phyloP scores from a whole-genome alignment of 2,329 filamentous ascomycete genomes.

The Aspergillus tanneri region DNA sequence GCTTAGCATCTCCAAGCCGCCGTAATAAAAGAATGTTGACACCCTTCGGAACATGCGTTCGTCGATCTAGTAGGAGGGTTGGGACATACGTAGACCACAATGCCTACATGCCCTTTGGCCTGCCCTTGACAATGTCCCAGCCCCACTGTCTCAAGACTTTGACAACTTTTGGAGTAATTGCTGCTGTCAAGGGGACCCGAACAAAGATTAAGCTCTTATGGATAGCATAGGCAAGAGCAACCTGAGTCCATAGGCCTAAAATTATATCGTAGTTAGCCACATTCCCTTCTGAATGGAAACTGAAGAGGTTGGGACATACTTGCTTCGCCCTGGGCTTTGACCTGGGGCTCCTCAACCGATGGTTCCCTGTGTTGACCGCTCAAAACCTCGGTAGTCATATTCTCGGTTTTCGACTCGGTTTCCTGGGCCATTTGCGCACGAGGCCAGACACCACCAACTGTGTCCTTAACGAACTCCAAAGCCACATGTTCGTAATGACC shows the following conservation, averaged over 20 bases:
- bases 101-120: slow-evolving; percentile 38
- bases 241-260: slow-evolving; percentile 72
- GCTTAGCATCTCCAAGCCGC: slow-evolving; percentile 24
- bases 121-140: slow-evolving; percentile 87
- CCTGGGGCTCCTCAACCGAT: slow-evolving; percentile 63
- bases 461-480: slow-evolving; percentile 38
- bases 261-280: slow-evolving; percentile 3
- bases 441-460: slow-evolving; percentile 41
- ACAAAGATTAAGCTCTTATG: slow-evolving; percentile 98
- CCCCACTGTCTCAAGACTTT: slow-evolving; percentile 84
- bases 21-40: slow-evolving; percentile 8
- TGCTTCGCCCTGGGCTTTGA: slow-evolving; percentile 62
- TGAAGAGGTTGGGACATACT: slow-evolving; percentile 59
- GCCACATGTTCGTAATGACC: slow-evolving; percentile 55
- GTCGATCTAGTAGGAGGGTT: neutral
- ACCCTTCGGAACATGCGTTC: neutral
- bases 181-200: slow-evolving; percentile 87
- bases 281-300: neutral
- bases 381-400: slow-evolving; percentile 27
- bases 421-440: slow-evolving; percentile 38
- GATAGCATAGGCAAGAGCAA: slow-evolving; percentile 91
- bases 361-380: slow-evolving; percentile 20
- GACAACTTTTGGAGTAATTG: slow-evolving; percentile 90
- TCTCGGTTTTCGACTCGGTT: slow-evolving; percentile 51
- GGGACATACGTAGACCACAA: neutral